Base-by-base conservation (phyloP, 129 eudicot species). In the Lonicera japonica region DNA sequence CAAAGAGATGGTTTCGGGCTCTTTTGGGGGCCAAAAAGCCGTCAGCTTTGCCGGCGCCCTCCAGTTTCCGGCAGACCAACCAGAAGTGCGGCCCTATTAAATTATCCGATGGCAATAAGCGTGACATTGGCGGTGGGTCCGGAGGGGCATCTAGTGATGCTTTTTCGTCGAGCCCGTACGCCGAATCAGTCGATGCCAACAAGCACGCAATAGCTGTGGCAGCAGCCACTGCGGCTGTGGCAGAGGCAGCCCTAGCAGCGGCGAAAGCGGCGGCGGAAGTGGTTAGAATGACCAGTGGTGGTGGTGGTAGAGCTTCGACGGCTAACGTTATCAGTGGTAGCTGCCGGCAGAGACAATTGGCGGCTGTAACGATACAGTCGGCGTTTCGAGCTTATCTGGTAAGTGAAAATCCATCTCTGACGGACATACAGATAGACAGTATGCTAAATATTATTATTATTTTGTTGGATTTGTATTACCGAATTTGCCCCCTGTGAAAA, bases 241-340 rank as follows among this genome's bases (percentile, higher is more conserved):
- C 99, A 0, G 96, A 92, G 66, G 99, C 99, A 0, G 99, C 99
- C 5, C 83, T 92, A 3, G 99, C 91, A 16, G 99, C 99, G 16
- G 99, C 99, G 0, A 87, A 83, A 52, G 96, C 99, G 5, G 99
- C 99, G 8, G 99, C 96, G 0, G 95, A 92, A 70, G 99, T 92
- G 3, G 99, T 92, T 3, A 76, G 95, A 53, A 73, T 92, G 5
- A 92, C 95, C 0, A 73, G 84, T 43, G 78, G 73, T 15, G 63
- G 73, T 15, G 63, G 77, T 53, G 48, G 41, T 57, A 64, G 92
- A 45, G 54, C 29, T 39, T 40, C 54, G 7, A 62, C 79, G 50
- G 73, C 25, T 13, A 66, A 48, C 21, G 21, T 21, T 3, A 52
- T 52, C 25, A 36, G 60, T 40, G 80, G 57, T 66, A 73, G 23